phyloP scores from a whole-genome alignment of 805 yeast genomes.

The Yueomyces sinensis region DNA sequence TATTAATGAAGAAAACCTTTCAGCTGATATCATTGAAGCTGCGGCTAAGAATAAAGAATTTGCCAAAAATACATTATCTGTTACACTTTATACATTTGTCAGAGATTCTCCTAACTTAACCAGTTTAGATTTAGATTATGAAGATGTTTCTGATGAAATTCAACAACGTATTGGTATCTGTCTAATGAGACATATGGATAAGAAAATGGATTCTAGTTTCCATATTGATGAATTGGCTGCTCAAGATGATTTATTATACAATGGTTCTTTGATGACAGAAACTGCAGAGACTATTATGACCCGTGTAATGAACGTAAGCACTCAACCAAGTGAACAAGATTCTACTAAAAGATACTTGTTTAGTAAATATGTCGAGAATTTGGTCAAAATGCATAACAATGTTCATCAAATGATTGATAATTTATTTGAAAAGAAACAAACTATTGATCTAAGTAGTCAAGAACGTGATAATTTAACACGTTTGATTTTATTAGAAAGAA shows the following conservation, averaged over 20 bases:
- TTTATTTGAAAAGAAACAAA: conserved; percentile 42
- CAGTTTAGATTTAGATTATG: conserved; percentile 55
- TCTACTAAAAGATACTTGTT: conserved; percentile 25
- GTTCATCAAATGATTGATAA: conserved; percentile 40
- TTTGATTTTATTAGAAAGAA: conserved; percentile 54
- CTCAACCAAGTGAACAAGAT: conserved; percentile 18
- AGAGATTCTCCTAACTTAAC: conserved; percentile 51
- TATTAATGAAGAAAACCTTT: not conserved
- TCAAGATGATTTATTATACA: conserved; percentile 55
- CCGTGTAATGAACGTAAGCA: conserved; percentile 11
- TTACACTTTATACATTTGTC: conserved; percentile 58
- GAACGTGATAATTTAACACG: conserved; percentile 69
- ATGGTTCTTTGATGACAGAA: conserved; percentile 61
- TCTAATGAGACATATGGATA: conserved; percentile 73
- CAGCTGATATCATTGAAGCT: not conserved
- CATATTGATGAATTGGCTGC: conserved; percentile 22
- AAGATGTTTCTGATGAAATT: conserved; percentile 43
- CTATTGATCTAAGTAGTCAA: conserved; percentile 40
- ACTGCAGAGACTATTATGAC: conserved; percentile 56
- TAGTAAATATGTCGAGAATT: conserved; percentile 30
- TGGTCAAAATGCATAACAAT: conserved; percentile 22
- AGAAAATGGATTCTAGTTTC: conserved; percentile 29
- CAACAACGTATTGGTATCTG: conserved; percentile 65
- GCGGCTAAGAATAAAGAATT: conserved; percentile 1
- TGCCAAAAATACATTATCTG: conserved; percentile 43